A percentile compares a stretch with the other conserved stretches of the same genome.
Evolutionary conservation across 352 stramenopile species (phyloP).

Genomic region (Phytophthora chlamydospora): DNA sequence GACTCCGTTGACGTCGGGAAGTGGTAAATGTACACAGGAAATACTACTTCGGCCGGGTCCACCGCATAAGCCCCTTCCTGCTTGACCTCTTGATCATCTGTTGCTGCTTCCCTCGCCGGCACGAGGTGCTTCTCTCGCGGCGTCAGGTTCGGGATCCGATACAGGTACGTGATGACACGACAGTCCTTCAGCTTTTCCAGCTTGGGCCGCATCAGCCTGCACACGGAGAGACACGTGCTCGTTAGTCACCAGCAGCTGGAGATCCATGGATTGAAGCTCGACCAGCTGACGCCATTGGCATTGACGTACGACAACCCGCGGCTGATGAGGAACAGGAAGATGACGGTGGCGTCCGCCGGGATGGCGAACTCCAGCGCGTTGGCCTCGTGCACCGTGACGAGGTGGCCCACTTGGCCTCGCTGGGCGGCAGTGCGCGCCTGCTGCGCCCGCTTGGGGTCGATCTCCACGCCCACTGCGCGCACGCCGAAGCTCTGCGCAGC

Average conservation of each 20-base stretch:
- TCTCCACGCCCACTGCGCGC: conserved; percentile 70
- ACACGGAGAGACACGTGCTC: neutral
- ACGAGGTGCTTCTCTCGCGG: conserved; percentile 56
- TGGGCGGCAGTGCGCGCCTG: conserved; percentile 35
- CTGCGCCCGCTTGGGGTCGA: conserved; percentile 50
- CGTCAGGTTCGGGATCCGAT: conserved; percentile 57
- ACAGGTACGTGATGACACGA: conserved; percentile 81
- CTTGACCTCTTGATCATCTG: conserved; percentile 9
- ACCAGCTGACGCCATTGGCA: conserved; percentile 1
- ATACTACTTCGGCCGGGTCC: conserved; percentile 43
- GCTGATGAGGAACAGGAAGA: conserved; percentile 87
- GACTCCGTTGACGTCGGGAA: conserved; percentile 40
- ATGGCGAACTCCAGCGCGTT: conserved; percentile 80
- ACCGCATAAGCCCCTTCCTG: conserved; percentile 3
- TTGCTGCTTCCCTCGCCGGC: conserved; percentile 35
- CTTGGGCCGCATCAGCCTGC: conserved; percentile 57
- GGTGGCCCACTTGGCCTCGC: conserved; percentile 39
- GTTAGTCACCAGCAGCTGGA: conserved; percentile 16
- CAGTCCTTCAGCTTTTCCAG: conserved; percentile 49
- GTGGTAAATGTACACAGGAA: conserved; percentile 80
- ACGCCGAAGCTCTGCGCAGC: conserved; percentile 56
- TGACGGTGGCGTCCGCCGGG: conserved; percentile 57
- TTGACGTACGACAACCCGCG: conserved; percentile 62
- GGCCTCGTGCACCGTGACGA: conserved; percentile 69
- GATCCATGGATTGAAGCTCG: neutral